These are phyloP conservation scores for Parasarocladium wereldwijsianum DNA, from an alignment of 2,329 filamentous ascomycete species.

Conservation along the genomic window DNA sequence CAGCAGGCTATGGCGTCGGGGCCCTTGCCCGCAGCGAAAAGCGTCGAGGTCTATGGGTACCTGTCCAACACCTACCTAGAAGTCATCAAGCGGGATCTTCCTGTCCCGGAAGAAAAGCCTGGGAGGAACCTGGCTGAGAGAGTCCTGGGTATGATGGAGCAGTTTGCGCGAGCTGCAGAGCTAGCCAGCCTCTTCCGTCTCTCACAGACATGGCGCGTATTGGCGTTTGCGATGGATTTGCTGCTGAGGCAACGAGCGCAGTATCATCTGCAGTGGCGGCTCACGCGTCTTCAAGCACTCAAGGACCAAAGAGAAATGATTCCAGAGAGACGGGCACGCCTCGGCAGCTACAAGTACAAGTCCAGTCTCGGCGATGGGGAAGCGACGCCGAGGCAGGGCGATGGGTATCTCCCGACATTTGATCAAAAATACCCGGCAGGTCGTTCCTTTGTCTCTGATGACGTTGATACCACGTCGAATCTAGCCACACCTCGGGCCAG, in stretches of 20 bases:
- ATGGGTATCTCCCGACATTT: too few species aligned
- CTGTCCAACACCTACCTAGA: constrained; percentile 42
- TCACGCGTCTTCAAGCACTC: constrained; percentile 22
- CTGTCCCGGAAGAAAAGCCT: constrained; percentile 19
- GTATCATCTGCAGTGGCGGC: constrained; percentile 38
- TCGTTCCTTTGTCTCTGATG: constrained; percentile 27
- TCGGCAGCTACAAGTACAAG: background rate
- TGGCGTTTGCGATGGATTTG: constrained; percentile 40
- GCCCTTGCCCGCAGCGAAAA: constrained; percentile 34
- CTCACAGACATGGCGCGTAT: constrained; percentile 48
- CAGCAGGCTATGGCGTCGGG: constrained; percentile 51
- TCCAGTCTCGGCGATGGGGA: constrained; percentile 15
- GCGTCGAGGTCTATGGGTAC: constrained; percentile 38
- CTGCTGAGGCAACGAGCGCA: constrained; percentile 39
- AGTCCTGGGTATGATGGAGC: constrained; percentile 35
- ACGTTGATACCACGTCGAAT: constrained; percentile 49
- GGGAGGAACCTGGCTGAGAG: constrained; percentile 27
- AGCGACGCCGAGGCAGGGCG: constrained; percentile 20
- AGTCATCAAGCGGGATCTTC: constrained; percentile 33
- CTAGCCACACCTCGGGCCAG: constrained; percentile 43
- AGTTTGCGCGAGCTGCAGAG: constrained; percentile 43
- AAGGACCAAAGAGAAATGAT: constrained; percentile 5
- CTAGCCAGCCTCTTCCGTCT: constrained; percentile 40
- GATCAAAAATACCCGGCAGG: too few species aligned
- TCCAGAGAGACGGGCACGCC: background rate